These are phyloP conservation scores for Nicotiana sylvestris DNA, from an alignment of 257 asterid genomes.

Conservation along the genomic window DNA sequence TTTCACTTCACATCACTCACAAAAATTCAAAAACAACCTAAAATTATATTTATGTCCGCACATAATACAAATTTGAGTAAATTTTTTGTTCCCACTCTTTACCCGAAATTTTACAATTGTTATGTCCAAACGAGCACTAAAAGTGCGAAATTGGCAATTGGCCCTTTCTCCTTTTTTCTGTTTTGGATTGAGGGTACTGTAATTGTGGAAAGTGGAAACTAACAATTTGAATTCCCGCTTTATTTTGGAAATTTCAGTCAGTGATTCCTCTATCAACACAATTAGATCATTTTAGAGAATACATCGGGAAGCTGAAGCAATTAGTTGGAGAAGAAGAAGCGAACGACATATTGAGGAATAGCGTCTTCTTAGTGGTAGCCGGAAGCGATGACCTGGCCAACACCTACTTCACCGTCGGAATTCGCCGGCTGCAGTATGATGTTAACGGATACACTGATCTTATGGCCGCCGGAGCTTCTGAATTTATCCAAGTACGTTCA, in stretches of 20 bases:
- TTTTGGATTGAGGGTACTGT: no score
- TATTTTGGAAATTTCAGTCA: constrained; percentile 28
- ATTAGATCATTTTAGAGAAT: constrained; percentile 50
- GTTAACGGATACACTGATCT: constrained; percentile 49
- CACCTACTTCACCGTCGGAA: constrained; percentile 60
- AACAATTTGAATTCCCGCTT: no score
- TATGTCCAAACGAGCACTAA: no score
- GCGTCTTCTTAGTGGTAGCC: constrained; percentile 46
- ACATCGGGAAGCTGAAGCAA: constrained; percentile 46
- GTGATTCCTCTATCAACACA: constrained; percentile 48
- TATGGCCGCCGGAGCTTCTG: constrained; percentile 48
- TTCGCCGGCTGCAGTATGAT: constrained; percentile 28
- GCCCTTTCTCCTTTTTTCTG: no score
- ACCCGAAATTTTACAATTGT: no score
- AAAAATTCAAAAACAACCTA: no score
- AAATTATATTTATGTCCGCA: no score
- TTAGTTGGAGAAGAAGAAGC: constrained; percentile 49
- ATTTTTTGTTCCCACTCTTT: no score
- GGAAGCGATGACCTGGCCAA: constrained; percentile 80
- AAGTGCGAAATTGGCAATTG: no score
- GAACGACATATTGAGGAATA: constrained; percentile 34
- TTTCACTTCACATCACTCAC: no score
- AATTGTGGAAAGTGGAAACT: no score
- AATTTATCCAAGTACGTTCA: constrained; percentile 37
- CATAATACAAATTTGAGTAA: no score